Evolutionary conservation across 164 flowering plant genomes (phyloP).

Genomic region (Piper betle): DNA sequence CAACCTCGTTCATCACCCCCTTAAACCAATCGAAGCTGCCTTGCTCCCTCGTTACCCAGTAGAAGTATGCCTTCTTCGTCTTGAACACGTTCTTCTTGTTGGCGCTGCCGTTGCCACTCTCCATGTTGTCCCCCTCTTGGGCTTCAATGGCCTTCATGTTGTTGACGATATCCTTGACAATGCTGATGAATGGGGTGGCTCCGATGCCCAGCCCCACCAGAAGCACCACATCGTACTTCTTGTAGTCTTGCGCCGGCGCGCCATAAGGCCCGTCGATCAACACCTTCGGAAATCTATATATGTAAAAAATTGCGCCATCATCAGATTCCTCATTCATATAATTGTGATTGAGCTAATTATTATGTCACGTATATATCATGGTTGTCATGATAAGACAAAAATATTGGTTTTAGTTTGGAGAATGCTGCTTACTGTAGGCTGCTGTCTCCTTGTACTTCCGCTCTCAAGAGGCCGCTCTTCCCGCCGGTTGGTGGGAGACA

Average conservation of each 20-base stretch:
- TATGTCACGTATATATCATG: no score
- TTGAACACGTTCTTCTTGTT: constrained; percentile 10
- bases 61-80: constrained; percentile 44
- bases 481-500: constrained; percentile 47
- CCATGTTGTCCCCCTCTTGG: constrained; percentile 12
- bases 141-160: constrained; percentile 49
- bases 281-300: constrained; percentile 55
- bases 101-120: background rate
- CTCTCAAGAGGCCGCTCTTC: constrained; percentile 54
- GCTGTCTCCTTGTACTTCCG: constrained; percentile 30
- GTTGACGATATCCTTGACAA: constrained; percentile 73
- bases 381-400: no score
- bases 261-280: constrained; percentile 89
- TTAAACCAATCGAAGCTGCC: constrained; percentile 61
- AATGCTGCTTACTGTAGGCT: constrained; percentile 19
- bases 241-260: constrained; percentile 95
- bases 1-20: constrained; percentile 53
- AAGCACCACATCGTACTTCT: constrained; percentile 70
- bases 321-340: background rate
- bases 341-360: no score
- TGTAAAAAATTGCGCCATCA: background rate
- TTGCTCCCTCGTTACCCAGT: constrained; percentile 65
- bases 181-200: constrained; percentile 90
- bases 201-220: constrained; percentile 90
- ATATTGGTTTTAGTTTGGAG: no score